Conservation (phyloP, 768 basidiomycete species). For the Pholiota microspora region DNA sequence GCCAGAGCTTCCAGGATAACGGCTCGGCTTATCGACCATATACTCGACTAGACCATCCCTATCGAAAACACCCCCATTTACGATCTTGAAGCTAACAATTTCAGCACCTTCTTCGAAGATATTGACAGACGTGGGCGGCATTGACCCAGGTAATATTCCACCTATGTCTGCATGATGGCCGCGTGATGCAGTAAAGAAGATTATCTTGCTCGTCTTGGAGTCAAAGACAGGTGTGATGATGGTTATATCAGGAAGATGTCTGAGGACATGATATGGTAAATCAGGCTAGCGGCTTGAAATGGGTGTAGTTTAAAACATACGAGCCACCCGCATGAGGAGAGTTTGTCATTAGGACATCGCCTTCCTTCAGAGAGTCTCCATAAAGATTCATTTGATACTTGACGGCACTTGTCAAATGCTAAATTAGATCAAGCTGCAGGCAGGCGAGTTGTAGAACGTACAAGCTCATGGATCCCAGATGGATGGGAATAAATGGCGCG, state of each 20-base stretch:
- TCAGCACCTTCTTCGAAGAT: slow-evolving; percentile 95
- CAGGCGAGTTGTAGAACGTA: slow-evolving; percentile 35
- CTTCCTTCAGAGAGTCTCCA: slow-evolving; percentile 71
- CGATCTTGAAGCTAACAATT: slow-evolving; percentile 90
- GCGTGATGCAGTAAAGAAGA: slow-evolving; percentile 91
- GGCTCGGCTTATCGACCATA: slow-evolving; percentile 79
- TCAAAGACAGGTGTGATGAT: slow-evolving; percentile 92
- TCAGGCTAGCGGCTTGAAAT: slow-evolving; percentile 5
- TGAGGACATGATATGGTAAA: slow-evolving; percentile 14
- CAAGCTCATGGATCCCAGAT: slow-evolving; percentile 90
- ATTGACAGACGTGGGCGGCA: slow-evolving; percentile 91
- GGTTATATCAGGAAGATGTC: slow-evolving; percentile 75
- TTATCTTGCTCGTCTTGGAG: slow-evolving; percentile 61
- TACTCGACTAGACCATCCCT: slow-evolving; percentile 68
- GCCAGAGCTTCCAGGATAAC: slow-evolving; percentile 83
- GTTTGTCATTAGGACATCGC: slow-evolving; percentile 93
- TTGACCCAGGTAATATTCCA: slow-evolving; percentile 89
- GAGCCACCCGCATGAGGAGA: slow-evolving; percentile 87
- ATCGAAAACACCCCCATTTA: slow-evolving; percentile 79
- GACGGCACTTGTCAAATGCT: slow-evolving; percentile 55
- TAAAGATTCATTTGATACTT: slow-evolving; percentile 86
- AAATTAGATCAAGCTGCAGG: slow-evolving; percentile 1
- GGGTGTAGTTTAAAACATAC: slow-evolving; percentile 41
- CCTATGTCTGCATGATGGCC: slow-evolving; percentile 96
- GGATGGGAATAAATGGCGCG: slow-evolving; percentile 88